Conservation (phyloP, 352 stramenopile species). For the Pythium graminicola region DNA sequence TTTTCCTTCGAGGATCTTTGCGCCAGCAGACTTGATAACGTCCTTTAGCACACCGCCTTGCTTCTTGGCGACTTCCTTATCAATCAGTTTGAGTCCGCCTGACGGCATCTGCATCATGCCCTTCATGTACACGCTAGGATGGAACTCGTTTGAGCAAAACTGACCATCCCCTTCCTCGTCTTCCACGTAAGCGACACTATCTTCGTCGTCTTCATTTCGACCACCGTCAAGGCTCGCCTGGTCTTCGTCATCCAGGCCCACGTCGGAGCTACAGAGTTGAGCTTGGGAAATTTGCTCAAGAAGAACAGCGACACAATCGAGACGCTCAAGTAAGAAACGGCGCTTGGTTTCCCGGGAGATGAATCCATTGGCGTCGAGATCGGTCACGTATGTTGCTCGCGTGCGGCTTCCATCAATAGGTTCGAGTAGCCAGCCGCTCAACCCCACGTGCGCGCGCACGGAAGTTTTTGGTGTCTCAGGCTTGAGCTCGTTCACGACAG, state of each 20-base stretch:
- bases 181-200: slow-evolving; percentile 26
- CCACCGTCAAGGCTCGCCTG: slow-evolving; percentile 28
- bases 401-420: slow-evolving; percentile 55
- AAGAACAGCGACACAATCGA: slow-evolving; percentile 58
- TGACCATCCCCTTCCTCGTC: slow-evolving; percentile 19
- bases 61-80: slow-evolving; percentile 84
- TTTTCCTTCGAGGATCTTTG: slow-evolving; percentile 34
- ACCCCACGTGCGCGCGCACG: slow-evolving; percentile 51
- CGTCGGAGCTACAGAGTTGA: slow-evolving; percentile 41
- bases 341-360: slow-evolving; percentile 37
- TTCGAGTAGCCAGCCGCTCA: slow-evolving; percentile 74
- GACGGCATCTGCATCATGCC: slow-evolving; percentile 69
- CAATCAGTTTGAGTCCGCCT: slow-evolving; percentile 70
- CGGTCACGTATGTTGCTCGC: slow-evolving; percentile 65
- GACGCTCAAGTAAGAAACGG: slow-evolving; percentile 47
- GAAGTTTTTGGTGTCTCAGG: slow-evolving; percentile 23
- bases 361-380: slow-evolving; percentile 55
- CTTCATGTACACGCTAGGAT: slow-evolving; percentile 75
- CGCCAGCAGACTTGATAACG: slow-evolving; percentile 59
- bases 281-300: slow-evolving; percentile 59
- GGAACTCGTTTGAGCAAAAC: slow-evolving; percentile 34
- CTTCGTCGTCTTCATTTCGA: slow-evolving; percentile 5
- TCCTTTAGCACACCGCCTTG: slow-evolving; percentile 81
- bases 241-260: slow-evolving; percentile 27
- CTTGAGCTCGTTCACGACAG: slow-evolving; percentile 70